Evolutionary conservation across 768 basidiomycete genomes (phyloP), one percentile per base, ranked within the genome.

Genomic region (Lactifluus volemus): DNA sequence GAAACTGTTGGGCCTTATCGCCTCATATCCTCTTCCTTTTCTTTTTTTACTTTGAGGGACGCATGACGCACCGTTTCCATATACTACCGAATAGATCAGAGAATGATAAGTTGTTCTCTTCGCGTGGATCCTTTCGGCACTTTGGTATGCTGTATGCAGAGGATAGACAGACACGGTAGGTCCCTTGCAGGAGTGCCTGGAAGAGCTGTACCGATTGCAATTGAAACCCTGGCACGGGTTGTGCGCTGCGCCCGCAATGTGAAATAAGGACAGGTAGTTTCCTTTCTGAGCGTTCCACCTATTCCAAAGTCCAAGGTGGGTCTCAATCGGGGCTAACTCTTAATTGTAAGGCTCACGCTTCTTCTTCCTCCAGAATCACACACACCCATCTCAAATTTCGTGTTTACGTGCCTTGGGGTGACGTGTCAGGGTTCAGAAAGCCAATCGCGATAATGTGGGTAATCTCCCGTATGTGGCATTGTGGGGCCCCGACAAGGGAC

Each of bases 401-500:
- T n/a, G n/a, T n/a, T n/a, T n/a, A n/a, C n/a, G n/a, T n/a, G n/a
- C n/a, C n/a, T 49, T 34, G 3, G 32, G 29, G 32, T 60, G 59
- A 60, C 59, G 53, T 60, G 59, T 49, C 59, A 50, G 6, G 25
- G 45, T 21, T 47, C 15, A 2, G 52, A 41, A 55, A 36, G 60
- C 34, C 41, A 45, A 44, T 50, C 29, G 53, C 32, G 59, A 60
- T 44, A 55, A 50, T 41, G 47, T 25, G 19, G 10, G 10, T 14
- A 5, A 47, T 29, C 34, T 12, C 7, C 21, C 47, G 7, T 29
- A 30, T 12, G 2, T 9, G 47, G 48, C 34, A 38, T 17, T 53
- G 59, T 19, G 59, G 59, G 53, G 59, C 59, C 53, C 59, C 59
- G 9, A 53, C 2, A 25, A 25, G 25, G 25, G 25, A 25, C 25